A percentile compares a stretch with the other conserved stretches of the same genome.
phyloP scores from a whole-genome alignment of 2,329 filamentous ascomycete genomes.

The Lasiodiplodia theobromae region DNA sequence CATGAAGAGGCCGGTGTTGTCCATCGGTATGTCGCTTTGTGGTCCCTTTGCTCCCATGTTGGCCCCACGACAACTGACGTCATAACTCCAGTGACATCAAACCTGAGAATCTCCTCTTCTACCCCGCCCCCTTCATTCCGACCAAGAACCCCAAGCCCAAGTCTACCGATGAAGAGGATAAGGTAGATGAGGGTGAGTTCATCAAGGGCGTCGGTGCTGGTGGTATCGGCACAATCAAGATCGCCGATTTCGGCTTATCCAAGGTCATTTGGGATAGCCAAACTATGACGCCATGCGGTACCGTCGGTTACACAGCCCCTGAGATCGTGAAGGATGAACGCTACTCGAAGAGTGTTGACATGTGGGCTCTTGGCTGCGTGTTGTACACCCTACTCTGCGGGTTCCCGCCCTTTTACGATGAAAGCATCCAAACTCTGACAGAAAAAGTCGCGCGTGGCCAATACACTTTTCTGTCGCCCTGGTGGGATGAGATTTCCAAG shows the following conservation, averaged over 20 bases:
- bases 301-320: conserved; percentile 95
- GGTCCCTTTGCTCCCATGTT: conserved; percentile 10
- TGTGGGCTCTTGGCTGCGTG: conserved; percentile 98
- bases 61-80: conserved; percentile 43
- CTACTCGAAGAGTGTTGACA: conserved; percentile 98
- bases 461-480: conserved; percentile 96
- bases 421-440: conserved; percentile 94
- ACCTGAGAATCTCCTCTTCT: conserved; percentile 95
- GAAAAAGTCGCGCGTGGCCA: conserved; percentile 97
- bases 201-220: conserved; percentile 80
- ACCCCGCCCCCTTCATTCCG: conserved; percentile 81
- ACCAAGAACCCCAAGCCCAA: conserved; percentile 81
- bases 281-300: conserved; percentile 99
- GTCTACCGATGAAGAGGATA: conserved; percentile 92
- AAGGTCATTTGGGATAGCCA: conserved; percentile 98
- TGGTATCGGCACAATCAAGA: conserved; percentile 94
- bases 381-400: conserved; percentile 96
- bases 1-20: conserved; percentile 96
- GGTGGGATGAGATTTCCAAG: conserved; percentile 99
- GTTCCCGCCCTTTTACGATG: conserved; percentile 98
- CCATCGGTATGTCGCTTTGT: conserved; percentile 75
- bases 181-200: conserved; percentile 95
- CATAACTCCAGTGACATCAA: conserved; percentile 82
- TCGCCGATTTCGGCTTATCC: conserved; percentile 96
- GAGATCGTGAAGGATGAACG: conserved; percentile 99